Base-by-base conservation (phyloP, 192 early-diverging fungal species). In the Linnemannia schmuckeri region DNA sequence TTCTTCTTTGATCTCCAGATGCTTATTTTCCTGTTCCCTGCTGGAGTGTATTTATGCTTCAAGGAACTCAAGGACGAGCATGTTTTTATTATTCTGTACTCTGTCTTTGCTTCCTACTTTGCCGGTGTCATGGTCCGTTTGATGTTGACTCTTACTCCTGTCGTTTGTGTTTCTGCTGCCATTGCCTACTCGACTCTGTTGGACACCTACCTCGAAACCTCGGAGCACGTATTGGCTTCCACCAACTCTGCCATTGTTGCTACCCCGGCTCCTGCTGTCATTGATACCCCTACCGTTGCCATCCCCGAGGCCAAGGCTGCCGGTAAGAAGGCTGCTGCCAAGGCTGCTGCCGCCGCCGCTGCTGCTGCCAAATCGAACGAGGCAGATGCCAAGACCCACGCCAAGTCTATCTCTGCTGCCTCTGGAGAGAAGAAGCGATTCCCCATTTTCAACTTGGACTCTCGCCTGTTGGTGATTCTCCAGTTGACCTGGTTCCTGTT, bases 41-140 rank as follows among this genome's bases (percentile, higher is more conserved):
- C 96, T 18, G 99, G 99, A 18, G 93, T 99, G 66, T 99, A 97
- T 91, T 94, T 99, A 81, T 98, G 97, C 89, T 99, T 99, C 94
- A 92, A 92, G 84, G 93, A 97, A 81, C 91, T 99, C n/a, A 90
- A 92, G 42, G 99, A 99, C 82, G 97, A 99, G 86, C 98, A 99
- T 80, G 96, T 99, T 22, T 99, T 99, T 88, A 94, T 99, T 76
- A 97, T 99, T 70, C 89, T 99, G 0, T 99, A 99, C 89, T 93
- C 95, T n/a, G 90, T 98, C n/a, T 97, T 98, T 89, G 98, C 98
- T 4, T 96, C 97, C 12, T 99, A 99, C 91, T 99, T 99, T 94
- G 97, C 99, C 20, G 97, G 99, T 74, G 99, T 99, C 72, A 99
- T 99, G 99, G 98, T 99, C 49, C 97, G 99, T 70, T 91, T 99